A percentile compares a stretch with the other conserved stretches of the same genome.
These are phyloP conservation scores for Aureobasidium lini DNA, from an alignment of 2,329 filamentous ascomycete genomes.

Conservation along the genomic window DNA sequence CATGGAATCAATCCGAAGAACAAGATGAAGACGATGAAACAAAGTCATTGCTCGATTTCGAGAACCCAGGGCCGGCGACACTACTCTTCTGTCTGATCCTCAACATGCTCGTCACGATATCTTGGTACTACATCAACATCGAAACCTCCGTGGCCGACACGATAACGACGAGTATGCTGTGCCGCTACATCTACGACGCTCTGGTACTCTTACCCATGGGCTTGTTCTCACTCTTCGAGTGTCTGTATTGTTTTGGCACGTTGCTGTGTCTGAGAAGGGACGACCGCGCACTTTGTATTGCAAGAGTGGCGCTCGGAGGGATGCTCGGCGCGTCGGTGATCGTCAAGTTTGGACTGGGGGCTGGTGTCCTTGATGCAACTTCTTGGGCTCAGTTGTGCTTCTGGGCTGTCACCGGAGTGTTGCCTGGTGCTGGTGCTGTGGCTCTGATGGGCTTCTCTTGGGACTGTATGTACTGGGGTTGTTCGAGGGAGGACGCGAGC, in stretches of 20 bases:
- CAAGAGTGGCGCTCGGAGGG: background rate
- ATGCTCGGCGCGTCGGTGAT: background rate
- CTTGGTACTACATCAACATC: conserved; percentile 7
- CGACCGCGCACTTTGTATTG: background rate
- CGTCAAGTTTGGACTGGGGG: background rate
- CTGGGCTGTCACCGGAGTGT: background rate
- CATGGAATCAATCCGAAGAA: background rate
- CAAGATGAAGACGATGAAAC: background rate
- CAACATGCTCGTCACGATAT: conserved; percentile 1
- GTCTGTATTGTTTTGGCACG: background rate
- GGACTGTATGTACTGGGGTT: background rate
- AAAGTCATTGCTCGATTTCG: background rate
- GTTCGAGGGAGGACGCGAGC: background rate
- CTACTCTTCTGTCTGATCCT: background rate
- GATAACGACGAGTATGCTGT: background rate
- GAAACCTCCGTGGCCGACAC: background rate
- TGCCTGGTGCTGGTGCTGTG: conserved; percentile 5
- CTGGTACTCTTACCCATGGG: background rate
- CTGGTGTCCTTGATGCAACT: background rate
- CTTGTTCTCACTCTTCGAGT: background rate
- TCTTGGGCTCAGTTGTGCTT: background rate
- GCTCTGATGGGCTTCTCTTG: background rate
- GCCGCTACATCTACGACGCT: background rate
- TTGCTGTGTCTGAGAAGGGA: background rate
- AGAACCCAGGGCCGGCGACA: background rate